Conservation (phyloP, 192 early-diverging fungal species). For the Coemansia sp. region DNA sequence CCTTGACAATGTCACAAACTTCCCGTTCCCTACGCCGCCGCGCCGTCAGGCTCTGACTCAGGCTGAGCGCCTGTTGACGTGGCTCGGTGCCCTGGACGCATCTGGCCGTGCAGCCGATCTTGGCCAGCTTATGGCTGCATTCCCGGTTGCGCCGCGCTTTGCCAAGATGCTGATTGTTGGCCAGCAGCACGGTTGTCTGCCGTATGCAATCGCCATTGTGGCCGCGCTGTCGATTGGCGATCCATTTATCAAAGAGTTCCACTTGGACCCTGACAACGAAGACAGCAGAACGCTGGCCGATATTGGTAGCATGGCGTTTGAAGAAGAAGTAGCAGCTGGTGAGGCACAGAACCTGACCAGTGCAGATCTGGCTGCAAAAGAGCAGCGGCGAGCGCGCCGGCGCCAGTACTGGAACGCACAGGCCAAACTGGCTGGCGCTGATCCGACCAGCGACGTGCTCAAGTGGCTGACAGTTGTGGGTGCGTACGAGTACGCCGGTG, state of each 20-base stretch:
- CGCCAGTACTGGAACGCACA: conserved; percentile 74
- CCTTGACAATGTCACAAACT: conserved; percentile 90
- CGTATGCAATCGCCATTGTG: conserved; percentile 88
- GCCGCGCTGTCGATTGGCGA: conserved; percentile 91
- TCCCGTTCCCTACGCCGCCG: conserved; percentile 98
- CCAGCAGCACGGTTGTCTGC: conserved; percentile 79
- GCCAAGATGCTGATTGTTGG: conserved; percentile 78
- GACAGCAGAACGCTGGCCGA: conserved; percentile 34
- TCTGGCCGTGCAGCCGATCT: conserved; percentile 75
- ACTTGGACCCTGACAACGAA: conserved; percentile 54
- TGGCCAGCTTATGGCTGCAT: conserved; percentile 84
- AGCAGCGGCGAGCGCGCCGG: conserved; percentile 57
- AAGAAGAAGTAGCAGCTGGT: conserved; percentile 42
- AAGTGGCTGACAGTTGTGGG: conserved; percentile 86
- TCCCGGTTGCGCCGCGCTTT: conserved; percentile 90
- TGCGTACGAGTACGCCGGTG: conserved; percentile 76
- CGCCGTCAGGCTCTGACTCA: conserved; percentile 65
- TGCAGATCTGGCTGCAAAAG: conserved; percentile 62
- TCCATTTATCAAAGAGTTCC: conserved; percentile 79
- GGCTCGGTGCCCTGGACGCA: conserved; percentile 71
- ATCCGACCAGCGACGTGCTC: conserved; percentile 83
- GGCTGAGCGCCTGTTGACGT: conserved; percentile 78
- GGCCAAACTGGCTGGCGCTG: conserved; percentile 53
- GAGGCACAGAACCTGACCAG: conserved; percentile 61
- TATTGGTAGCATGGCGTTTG: conserved; percentile 35